Percentiles rank a stretch among this genome's conserved stretches.
phyloP scores from a whole-genome alignment of 2,329 filamentous ascomycete species.

The Arthrobotrys sphaeroides region DNA sequence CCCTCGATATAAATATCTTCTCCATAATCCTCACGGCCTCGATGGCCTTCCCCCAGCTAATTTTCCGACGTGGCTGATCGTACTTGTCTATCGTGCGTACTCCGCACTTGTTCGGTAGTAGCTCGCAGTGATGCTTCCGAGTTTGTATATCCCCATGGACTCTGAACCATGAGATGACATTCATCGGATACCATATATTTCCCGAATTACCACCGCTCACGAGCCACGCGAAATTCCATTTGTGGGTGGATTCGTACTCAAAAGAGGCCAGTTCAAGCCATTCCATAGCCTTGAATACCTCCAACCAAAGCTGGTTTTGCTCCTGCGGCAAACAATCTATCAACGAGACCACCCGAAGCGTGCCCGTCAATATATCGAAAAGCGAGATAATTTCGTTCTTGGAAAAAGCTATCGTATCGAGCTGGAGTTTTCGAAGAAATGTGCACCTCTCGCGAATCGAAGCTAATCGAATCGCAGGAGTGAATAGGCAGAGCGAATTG shows the following conservation, averaged over 20 bases:
- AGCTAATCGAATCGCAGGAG: not conserved
- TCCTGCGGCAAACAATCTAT: not conserved
- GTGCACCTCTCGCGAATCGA: not conserved
- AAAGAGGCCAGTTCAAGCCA: not conserved
- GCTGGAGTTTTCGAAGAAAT: not conserved
- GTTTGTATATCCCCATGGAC: conserved; percentile 7
- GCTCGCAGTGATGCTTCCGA: conserved; percentile 4
- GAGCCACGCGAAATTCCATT: too few species aligned
- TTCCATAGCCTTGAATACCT: not conserved
- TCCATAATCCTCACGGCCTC: too few species aligned
- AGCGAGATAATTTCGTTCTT: not conserved
- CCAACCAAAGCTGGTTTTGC: not conserved
- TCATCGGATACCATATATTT: not conserved
- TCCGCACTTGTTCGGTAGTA: not conserved
- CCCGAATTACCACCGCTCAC: too few species aligned
- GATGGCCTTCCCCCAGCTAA: too few species aligned
- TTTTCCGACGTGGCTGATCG: too few species aligned
- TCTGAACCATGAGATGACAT: conserved; percentile 19
- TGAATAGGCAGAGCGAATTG: too few species aligned
- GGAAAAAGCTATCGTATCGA: not conserved
- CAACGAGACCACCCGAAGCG: not conserved
- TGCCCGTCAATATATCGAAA: not conserved
- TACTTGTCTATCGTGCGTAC: too few species aligned
- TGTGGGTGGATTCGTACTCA: not conserved
- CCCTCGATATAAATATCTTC: too few species aligned